These are phyloP conservation scores for Tilletia indica DNA, from an alignment of 1,284 basidiomycete genomes.

Conservation along the genomic window DNA sequence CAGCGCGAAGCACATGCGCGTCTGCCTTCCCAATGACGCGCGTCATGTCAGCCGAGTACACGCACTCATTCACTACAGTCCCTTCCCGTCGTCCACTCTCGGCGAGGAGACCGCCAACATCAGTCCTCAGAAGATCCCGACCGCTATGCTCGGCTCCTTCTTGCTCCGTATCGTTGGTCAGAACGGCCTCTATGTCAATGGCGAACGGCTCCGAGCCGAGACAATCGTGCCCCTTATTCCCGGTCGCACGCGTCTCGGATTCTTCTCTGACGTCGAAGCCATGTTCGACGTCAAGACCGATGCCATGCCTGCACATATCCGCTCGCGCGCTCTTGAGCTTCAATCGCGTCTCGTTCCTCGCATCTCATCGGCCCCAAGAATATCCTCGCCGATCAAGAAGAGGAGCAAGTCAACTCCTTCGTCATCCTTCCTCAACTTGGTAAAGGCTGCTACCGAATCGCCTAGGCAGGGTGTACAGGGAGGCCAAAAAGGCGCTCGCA, in stretches of 20 bases:
- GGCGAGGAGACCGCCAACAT: conserved; percentile 20
- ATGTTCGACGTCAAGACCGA: conserved; percentile 26
- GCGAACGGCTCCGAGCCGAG: conserved; percentile 45
- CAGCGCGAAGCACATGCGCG: conserved; percentile 32
- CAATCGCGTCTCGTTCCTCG: background rate
- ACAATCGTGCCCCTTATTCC: conserved; percentile 43
- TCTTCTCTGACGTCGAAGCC: conserved; percentile 41
- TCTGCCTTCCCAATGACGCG: conserved; percentile 44
- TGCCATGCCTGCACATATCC: conserved; percentile 14
- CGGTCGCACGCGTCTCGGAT: conserved; percentile 40
- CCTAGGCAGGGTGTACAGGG: too few relatives aligned
- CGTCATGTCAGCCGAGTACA: conserved; percentile 50
- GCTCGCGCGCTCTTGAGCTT: background rate
- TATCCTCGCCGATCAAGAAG: conserved; percentile 1
- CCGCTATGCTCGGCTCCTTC: conserved; percentile 33
- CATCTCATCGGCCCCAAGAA: too few relatives aligned
- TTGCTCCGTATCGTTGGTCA: conserved; percentile 50
- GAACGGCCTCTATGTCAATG: conserved; percentile 52
- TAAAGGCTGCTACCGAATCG: too few relatives aligned
- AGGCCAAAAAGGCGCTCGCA: background rate
- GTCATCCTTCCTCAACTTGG: background rate
- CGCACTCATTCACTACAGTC: conserved; percentile 53
- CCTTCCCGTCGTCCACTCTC: conserved; percentile 35
- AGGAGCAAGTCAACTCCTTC: background rate
- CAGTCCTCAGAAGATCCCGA: conserved; percentile 15